Evolutionary conservation across 2,329 filamentous ascomycete species (phyloP).

Genomic region (Penicillium sp.): DNA sequence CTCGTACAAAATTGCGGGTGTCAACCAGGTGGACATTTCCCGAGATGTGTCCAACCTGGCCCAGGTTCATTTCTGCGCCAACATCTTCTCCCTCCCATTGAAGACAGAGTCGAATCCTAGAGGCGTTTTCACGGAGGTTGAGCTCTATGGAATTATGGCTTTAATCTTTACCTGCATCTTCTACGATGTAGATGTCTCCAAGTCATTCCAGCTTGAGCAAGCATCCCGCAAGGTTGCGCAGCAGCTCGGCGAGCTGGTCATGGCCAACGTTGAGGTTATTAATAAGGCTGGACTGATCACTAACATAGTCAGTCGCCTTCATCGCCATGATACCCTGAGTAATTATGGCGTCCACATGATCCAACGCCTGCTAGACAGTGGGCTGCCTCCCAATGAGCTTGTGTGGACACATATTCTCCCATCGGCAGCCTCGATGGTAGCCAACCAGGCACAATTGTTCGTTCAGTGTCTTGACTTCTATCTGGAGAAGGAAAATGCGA

Average conservation of each 20-base stretch:
- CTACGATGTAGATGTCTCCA: slow-evolving; percentile 51
- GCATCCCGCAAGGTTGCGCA: slow-evolving; percentile 47
- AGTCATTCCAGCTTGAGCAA: slow-evolving; percentile 49
- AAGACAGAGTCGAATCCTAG: slow-evolving; percentile 50
- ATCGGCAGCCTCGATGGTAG: slow-evolving; percentile 53
- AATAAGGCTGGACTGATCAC: slow-evolving; percentile 40
- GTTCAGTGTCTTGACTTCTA: slow-evolving; percentile 55
- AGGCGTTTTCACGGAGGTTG: slow-evolving; percentile 51
- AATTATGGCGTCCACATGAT: slow-evolving; percentile 55
- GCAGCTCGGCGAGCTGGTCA: slow-evolving; percentile 47
- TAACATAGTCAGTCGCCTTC: slow-evolving; percentile 39
- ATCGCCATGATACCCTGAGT: slow-evolving; percentile 42
- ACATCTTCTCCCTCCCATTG: slow-evolving; percentile 52
- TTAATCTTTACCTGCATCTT: slow-evolving; percentile 52
- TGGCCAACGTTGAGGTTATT: slow-evolving; percentile 47
- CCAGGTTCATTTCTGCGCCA: slow-evolving; percentile 52
- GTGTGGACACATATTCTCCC: slow-evolving; percentile 56
- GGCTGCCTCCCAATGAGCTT: slow-evolving; percentile 46
- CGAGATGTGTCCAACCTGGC: slow-evolving; percentile 49
- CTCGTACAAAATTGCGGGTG: slow-evolving; percentile 44
- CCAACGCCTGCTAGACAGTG: slow-evolving; percentile 46
- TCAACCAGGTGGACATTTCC: slow-evolving; percentile 46
- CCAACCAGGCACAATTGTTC: slow-evolving; percentile 56
- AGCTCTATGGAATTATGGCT: slow-evolving; percentile 52
- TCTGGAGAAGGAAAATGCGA: slow-evolving; percentile 46